phyloP scores from a whole-genome alignment of 75 land plant species.

The Sequoiadendron giganteum region DNA sequence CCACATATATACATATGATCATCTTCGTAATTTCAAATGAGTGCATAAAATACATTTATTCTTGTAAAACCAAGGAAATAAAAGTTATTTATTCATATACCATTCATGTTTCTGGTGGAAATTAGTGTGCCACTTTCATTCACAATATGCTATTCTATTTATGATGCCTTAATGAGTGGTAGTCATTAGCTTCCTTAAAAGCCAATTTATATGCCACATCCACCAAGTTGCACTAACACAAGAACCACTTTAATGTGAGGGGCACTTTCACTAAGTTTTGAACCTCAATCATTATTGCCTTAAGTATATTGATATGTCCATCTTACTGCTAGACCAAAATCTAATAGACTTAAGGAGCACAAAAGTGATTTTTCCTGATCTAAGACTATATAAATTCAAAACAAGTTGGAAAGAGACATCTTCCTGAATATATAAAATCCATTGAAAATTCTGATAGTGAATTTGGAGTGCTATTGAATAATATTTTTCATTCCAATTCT shows the following conservation, averaged over 20 bases:
- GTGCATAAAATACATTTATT: background rate
- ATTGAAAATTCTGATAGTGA: background rate
- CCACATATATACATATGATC: background rate
- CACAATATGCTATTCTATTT: background rate
- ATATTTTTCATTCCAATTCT: background rate
- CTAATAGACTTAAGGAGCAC: background rate
- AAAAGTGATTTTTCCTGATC: background rate
- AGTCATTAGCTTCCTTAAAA: background rate
- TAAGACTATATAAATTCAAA: background rate
- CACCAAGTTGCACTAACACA: background rate
- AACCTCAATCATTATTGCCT: background rate
- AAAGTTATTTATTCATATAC: background rate
- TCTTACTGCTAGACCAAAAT: background rate
- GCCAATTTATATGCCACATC: background rate
- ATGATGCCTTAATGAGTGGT: background rate
- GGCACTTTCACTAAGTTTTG: background rate
- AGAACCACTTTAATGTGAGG: background rate
- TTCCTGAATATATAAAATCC: background rate
- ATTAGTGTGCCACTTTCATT: background rate
- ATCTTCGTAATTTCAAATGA: background rate
- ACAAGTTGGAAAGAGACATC: background rate
- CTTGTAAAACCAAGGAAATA: background rate
- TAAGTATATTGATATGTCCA: background rate
- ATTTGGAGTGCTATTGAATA: background rate
- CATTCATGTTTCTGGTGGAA: background rate